These are phyloP conservation scores for Saccharum hybrid DNA, from an alignment of 202 grass and related monocot species.

Conservation along the genomic window DNA sequence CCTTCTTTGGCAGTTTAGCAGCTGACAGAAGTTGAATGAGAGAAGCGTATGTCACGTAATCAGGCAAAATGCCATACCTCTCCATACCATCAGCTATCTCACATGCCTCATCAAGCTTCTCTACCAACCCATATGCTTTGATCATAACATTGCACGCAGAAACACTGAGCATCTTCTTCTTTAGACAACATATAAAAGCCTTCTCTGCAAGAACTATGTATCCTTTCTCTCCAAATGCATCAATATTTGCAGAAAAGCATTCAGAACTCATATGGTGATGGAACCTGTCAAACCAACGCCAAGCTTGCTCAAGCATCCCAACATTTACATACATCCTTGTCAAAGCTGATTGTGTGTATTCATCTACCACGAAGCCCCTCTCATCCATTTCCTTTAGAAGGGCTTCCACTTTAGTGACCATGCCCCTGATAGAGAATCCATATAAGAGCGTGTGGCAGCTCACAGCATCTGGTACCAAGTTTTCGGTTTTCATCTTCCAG, in stretches of 20 bases:
- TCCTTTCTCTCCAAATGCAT: slow-evolving; percentile 80
- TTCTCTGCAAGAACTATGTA: slow-evolving; percentile 74
- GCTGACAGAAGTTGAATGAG: slow-evolving; percentile 72
- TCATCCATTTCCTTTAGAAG: slow-evolving; percentile 76
- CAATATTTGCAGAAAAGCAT: slow-evolving; percentile 80
- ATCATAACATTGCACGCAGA: slow-evolving; percentile 93
- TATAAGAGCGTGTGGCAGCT: slow-evolving; percentile 84
- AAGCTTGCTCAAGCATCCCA: slow-evolving; percentile 70
- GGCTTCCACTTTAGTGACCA: slow-evolving; percentile 72
- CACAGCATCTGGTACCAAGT: slow-evolving; percentile 66
- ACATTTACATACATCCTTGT: slow-evolving; percentile 83
- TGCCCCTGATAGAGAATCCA: slow-evolving; percentile 71
- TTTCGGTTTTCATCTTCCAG: slow-evolving; percentile 58
- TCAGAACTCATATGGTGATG: slow-evolving; percentile 61
- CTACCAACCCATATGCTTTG: slow-evolving; percentile 81
- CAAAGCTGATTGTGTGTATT: slow-evolving; percentile 91
- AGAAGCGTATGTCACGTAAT: slow-evolving; percentile 81
- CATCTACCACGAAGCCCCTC: slow-evolving; percentile 66
- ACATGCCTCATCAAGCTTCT: slow-evolving; percentile 69
- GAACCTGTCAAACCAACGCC: slow-evolving; percentile 87
- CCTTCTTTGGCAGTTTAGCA: slow-evolving; percentile 62
- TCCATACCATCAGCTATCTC: slow-evolving; percentile 77
- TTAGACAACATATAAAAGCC: slow-evolving; percentile 70
- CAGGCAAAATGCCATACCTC: slow-evolving; percentile 70
- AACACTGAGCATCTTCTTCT: slow-evolving; percentile 70